phyloP scores from a whole-genome alignment of 352 stramenopile genomes.

The Plasmopara muralis region DNA sequence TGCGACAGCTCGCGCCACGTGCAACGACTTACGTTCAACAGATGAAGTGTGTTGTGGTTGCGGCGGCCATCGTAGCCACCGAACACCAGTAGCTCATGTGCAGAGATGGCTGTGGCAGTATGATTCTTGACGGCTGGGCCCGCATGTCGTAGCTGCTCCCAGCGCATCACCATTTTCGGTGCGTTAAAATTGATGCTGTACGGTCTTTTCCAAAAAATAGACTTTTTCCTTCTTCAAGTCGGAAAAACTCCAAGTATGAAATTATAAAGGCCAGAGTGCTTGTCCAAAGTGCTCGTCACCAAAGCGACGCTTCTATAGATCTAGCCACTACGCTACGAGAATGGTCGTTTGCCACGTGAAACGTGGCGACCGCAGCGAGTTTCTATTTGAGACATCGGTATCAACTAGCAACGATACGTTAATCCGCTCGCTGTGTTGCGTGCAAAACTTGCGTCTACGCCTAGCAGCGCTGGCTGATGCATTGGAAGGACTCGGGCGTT shows the following conservation, averaged over 20 bases:
- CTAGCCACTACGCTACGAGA: background rate
- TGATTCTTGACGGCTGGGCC: conserved; percentile 85
- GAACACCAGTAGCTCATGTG: conserved; percentile 75
- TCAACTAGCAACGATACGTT: conserved; percentile 75
- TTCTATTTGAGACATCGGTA: conserved; percentile 85
- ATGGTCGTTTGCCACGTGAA: conserved; percentile 91
- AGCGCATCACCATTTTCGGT: conserved; percentile 55
- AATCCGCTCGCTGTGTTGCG: conserved; percentile 69
- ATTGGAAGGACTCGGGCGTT: conserved; percentile 64
- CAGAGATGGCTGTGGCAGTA: conserved; percentile 58
- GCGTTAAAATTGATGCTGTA: background rate
- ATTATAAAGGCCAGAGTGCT: no score
- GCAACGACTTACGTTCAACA: conserved; percentile 78
- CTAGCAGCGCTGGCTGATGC: conserved; percentile 69
- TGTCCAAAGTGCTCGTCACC: background rate
- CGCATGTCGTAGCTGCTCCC: conserved; percentile 35
- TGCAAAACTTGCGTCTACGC: conserved; percentile 80
- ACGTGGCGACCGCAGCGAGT: conserved; percentile 81
- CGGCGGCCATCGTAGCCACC: conserved; percentile 92
- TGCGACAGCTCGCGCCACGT: conserved; percentile 54
- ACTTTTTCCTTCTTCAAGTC: background rate
- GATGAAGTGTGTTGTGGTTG: conserved; percentile 92
- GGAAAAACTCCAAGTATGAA: no score
- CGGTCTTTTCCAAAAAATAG: background rate
- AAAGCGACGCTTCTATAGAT: conserved; percentile 6